Base-by-base conservation (phyloP, 352 stramenopile species). In the Pythium phragmiticola region DNA sequence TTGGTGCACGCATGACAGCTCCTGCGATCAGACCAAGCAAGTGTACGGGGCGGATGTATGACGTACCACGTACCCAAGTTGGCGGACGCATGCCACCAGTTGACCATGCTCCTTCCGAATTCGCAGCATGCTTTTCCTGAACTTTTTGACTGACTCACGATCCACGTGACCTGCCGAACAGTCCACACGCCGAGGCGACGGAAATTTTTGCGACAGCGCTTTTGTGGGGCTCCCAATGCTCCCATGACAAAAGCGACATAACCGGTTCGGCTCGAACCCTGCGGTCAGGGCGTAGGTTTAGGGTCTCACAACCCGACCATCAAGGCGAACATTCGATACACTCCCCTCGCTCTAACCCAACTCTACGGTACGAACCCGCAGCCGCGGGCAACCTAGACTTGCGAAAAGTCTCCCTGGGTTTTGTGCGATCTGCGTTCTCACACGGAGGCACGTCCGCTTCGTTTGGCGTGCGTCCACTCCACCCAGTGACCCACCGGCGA, bases 231-330 rank as follows among this genome's bases (percentile, higher is more conserved):
- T 42, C 55, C 26, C 42, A 36, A 23, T 19, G 23, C 55, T 42
- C 55, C 41, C 55, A 36, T 52, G 43, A 45, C 55, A 51, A 41
- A 47, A 53, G 42, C 55, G 55, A 61, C 55, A 61, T 61, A 61
- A 61, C 55, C 55, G 36, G 55, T 61, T 61, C 55, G 13, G 8
- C 17, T 17, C 55, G 55, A 61, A 61, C 55, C 55, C 55, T 61
- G 26, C 55, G 55, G 55, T 61, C 55, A 61, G 55, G 48, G 39
- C 28, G 43, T 52, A 61, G 55, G 55, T 42, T 2, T 61, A 61
- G 55, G 55, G 41, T 13, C 0, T 19, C 4, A 36, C 53, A 50
- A 41, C 19, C 37, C 26, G 42, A 60, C 37, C 53, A 51, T n/a
- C 11, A 42, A 33, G 1, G 53, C 36, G 5, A 36, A 17, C 14